Conservation (phyloP, 2,329 filamentous ascomycete species). For the Monosporascus cannonballus region DNA sequence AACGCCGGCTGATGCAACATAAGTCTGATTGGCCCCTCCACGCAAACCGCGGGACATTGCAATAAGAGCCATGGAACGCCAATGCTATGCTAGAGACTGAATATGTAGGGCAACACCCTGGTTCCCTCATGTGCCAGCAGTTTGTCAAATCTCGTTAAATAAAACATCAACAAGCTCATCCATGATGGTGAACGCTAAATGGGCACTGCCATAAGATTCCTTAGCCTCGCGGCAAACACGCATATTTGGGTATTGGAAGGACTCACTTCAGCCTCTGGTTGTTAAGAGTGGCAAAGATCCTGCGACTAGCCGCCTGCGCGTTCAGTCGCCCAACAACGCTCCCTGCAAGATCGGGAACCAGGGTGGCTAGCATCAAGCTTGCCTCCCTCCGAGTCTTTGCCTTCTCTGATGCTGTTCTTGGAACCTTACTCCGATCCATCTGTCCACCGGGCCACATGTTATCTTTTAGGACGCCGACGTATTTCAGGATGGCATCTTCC, state of each 20-base stretch:
- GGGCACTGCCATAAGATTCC: constrained; percentile 43
- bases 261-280: constrained; percentile 84
- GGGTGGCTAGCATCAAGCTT: constrained; percentile 77
- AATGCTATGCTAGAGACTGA: too few species aligned
- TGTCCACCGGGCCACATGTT: constrained; percentile 76
- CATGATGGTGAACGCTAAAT: constrained; percentile 64
- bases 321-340: constrained; percentile 92
- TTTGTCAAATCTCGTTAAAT: constrained; percentile 41
- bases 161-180: constrained; percentile 64
- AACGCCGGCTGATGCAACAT: too few species aligned
- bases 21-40: too few species aligned
- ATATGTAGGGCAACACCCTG: too few species aligned
- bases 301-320: constrained; percentile 81
- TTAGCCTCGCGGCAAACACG: constrained; percentile 7
- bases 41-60: too few species aligned
- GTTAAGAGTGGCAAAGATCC: constrained; percentile 86
- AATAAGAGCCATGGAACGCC: too few species aligned
- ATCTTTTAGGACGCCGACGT: constrained; percentile 67
- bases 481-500: constrained; percentile 72
- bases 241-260: not conserved
- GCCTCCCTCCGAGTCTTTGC: constrained; percentile 79
- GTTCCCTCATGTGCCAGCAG: too few species aligned
- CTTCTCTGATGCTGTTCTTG: constrained; percentile 67
- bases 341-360: constrained; percentile 84
- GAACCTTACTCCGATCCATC: constrained; percentile 39